phyloP scores from a whole-genome alignment of 352 stramenopile species.

The Phytopythium kandeliae region DNA sequence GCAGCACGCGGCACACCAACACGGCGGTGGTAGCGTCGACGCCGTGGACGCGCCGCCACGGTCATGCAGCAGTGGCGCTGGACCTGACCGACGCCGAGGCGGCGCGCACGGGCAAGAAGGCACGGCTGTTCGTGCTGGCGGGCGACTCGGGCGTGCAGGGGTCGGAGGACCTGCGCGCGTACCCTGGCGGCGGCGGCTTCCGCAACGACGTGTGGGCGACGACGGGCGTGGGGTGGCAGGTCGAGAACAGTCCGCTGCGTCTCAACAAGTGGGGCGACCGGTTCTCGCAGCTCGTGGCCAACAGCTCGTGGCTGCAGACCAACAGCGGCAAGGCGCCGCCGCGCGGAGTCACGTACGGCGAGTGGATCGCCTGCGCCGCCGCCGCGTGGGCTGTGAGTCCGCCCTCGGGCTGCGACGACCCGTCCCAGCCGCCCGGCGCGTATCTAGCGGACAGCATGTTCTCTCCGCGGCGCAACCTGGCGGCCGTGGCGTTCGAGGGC shows the following conservation, averaged over 20 bases:
- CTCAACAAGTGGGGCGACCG: constrained; percentile 66
- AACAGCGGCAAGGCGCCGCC: constrained; percentile 67
- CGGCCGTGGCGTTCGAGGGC: constrained; percentile 48
- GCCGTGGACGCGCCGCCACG: constrained; percentile 57
- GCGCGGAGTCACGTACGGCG: constrained; percentile 40
- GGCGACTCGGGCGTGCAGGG: constrained; percentile 67
- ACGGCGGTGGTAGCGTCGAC: constrained; percentile 39
- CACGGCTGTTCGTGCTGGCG: constrained; percentile 62
- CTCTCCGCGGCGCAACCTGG: constrained; percentile 64
- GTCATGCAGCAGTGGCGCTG: constrained; percentile 50
- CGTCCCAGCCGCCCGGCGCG: constrained; percentile 44
- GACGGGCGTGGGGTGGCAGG: constrained; percentile 47
- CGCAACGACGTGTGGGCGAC: constrained; percentile 75
- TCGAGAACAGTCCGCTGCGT: constrained; percentile 53
- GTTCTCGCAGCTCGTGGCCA: constrained; percentile 58
- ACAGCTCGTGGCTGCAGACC: constrained; percentile 65
- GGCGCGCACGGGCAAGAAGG: constrained; percentile 32
- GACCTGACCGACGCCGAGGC: constrained; percentile 52
- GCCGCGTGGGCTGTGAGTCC: constrained; percentile 44
- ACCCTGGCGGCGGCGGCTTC: constrained; percentile 54
- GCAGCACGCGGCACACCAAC: constrained; percentile 46
- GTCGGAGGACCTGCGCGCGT: constrained; percentile 61
- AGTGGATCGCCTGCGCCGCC: constrained; percentile 62
- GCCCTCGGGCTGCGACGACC: constrained; percentile 49
- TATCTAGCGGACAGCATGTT: constrained; percentile 81